Conservation (phyloP, 228 moss, liverwort and hornwort species). For the Sphagnum fallax region DNA sequence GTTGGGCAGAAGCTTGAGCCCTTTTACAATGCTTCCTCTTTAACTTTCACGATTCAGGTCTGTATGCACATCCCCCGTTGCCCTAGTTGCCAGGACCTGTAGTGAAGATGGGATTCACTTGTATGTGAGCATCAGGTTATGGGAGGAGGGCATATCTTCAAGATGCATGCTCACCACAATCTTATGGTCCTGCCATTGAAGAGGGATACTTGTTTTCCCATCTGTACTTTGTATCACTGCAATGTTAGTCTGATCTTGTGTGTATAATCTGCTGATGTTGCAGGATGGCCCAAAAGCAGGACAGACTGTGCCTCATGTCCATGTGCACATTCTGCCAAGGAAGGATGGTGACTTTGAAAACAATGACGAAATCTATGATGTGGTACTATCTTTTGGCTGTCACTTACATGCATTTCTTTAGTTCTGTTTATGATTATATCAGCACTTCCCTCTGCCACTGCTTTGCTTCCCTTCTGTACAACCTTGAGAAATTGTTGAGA, state of each 20-base stretch:
- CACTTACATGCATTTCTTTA: background rate
- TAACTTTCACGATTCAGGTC: conserved; percentile 87
- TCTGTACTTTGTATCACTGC: no score
- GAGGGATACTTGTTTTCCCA: no score
- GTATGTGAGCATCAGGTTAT: no score
- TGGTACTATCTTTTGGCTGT: conserved; percentile 31
- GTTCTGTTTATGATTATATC: background rate
- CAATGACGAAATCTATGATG: conserved; percentile 88
- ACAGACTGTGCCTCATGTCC: conserved; percentile 92
- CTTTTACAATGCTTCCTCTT: conserved; percentile 60
- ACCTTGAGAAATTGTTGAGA: background rate
- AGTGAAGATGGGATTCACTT: no score
- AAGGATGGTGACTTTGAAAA: conserved; percentile 70
- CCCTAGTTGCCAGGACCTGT: background rate
- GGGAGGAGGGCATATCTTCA: no score
- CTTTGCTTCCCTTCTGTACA: background rate
- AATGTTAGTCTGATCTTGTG: background rate
- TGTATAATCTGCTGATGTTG: background rate
- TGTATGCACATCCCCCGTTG: background rate
- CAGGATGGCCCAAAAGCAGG: conserved; percentile 98
- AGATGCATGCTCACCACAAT: no score
- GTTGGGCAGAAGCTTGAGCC: conserved; percentile 80
- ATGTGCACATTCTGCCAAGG: conserved; percentile 88
- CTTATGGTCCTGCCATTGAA: no score
- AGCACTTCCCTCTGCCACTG: background rate